Evolutionary conservation across 805 yeast genomes (phyloP).

Genomic region (Limtongia smithiae): DNA sequence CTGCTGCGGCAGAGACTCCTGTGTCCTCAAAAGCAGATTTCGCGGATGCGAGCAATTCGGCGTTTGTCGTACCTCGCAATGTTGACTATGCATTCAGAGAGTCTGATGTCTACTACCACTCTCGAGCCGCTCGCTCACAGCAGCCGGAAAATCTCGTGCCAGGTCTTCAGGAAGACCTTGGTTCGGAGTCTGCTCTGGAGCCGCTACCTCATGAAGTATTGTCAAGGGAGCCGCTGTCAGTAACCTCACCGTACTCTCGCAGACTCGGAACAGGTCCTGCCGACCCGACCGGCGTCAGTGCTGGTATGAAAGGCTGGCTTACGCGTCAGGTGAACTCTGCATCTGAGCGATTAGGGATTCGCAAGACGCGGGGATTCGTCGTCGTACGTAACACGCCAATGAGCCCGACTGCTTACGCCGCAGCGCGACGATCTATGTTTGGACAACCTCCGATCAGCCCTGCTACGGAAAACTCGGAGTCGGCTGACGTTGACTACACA

Average conservation of each 20-base stretch:
- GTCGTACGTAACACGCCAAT: conserved; percentile 31
- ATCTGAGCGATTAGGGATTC: conserved; percentile 8
- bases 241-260: conserved; percentile 14
- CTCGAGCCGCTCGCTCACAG: neutral
- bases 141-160: neutral
- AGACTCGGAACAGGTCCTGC: conserved; percentile 32
- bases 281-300: conserved; percentile 30
- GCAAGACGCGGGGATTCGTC: conserved; percentile 26
- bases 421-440: neutral
- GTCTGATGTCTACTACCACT: conserved; percentile 47
- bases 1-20: conserved; percentile 3
- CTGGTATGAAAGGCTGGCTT: conserved; percentile 32
- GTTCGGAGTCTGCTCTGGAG: neutral
- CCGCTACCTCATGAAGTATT: neutral
- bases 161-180: neutral
- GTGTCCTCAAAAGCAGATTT: no score
- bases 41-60: conserved; percentile 12
- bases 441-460: neutral
- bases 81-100: conserved; percentile 59
- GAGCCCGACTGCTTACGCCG: neutral
- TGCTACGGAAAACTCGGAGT: neutral
- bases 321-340: conserved; percentile 16
- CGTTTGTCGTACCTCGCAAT: neutral
- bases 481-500: neutral
- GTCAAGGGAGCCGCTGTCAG: conserved; percentile 29